These are phyloP conservation scores for Sequoia sempervirens DNA, from an alignment of 75 land plant species.

Conservation along the genomic window DNA sequence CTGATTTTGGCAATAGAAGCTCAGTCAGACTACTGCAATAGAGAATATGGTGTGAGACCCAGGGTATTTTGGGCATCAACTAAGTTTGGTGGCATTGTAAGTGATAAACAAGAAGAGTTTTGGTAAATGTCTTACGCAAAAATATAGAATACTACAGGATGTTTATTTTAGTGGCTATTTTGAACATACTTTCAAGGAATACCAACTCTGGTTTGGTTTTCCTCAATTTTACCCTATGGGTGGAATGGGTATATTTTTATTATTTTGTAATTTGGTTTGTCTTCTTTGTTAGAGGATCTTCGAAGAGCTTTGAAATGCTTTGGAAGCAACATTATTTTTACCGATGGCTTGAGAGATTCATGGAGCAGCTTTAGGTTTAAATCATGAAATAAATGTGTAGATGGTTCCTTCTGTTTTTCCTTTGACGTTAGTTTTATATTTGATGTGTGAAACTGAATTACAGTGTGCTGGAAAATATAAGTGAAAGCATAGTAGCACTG, in stretches of 20 bases:
- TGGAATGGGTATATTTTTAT: neutral
- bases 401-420: neutral
- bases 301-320: neutral
- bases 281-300: neutral
- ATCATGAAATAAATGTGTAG: neutral
- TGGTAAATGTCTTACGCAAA: too few species aligned
- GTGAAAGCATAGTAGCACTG: neutral
- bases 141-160: too few species aligned
- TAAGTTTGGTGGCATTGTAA: too few species aligned
- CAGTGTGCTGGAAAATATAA: neutral
- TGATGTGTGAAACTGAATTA: neutral
- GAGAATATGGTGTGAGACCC: too few species aligned
- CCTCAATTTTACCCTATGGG: too few species aligned
- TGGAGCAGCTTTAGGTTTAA: neutral
- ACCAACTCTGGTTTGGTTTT: too few species aligned
- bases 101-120: too few species aligned
- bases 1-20: too few species aligned
- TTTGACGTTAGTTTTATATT: neutral
- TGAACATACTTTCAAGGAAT: too few species aligned
- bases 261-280: neutral
- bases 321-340: neutral
- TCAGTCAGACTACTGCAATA: too few species aligned
- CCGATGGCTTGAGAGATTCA: neutral
- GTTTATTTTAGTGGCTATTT: too few species aligned
- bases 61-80: too few species aligned